A percentile compares a stretch with the other conserved stretches of the same genome.
phyloP scores from a whole-genome alignment of 2,329 filamentous ascomycete species.

The Trichocomaceae sp. region DNA sequence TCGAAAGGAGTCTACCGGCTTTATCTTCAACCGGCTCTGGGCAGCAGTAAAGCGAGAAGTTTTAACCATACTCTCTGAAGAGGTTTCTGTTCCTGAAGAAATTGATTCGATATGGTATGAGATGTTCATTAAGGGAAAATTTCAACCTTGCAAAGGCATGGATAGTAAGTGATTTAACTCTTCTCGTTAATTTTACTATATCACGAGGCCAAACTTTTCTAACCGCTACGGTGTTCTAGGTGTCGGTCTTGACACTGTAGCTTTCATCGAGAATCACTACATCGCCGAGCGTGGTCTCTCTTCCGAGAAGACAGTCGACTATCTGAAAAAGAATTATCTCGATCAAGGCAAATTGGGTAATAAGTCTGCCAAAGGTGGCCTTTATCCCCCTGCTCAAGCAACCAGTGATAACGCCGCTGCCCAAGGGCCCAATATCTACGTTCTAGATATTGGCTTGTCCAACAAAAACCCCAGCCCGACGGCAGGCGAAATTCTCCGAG shows the following conservation, averaged over 20 bases:
- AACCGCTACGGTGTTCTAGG: constrained; percentile 15
- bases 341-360: constrained; percentile 42
- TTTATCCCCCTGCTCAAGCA: neutral
- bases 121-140: constrained; percentile 28
- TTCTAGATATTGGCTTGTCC: neutral
- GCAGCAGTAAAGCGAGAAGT: constrained; percentile 51
- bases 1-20: constrained; percentile 45
- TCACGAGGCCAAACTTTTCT: neutral
- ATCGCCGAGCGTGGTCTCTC: constrained; percentile 44
- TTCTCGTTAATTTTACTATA: neutral
- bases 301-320: constrained; percentile 38
- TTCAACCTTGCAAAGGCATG: constrained; percentile 40
- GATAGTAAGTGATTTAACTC: constrained; percentile 26
- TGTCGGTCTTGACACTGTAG: constrained; percentile 49
- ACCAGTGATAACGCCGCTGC: too few relatives aligned
- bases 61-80: constrained; percentile 46
- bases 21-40: constrained; percentile 53
- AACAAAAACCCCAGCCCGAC: neutral
- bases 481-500: neutral
- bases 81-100: constrained; percentile 43
- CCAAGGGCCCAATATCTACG: neutral
- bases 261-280: constrained; percentile 50
- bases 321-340: constrained; percentile 41
- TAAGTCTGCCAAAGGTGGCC: constrained; percentile 30
- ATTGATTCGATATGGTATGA: constrained; percentile 45